A percentile compares a stretch with the other conserved stretches of the same genome.
phyloP scores from a whole-genome alignment of 2,329 filamentous ascomycete genomes.

The Ophiocordyceps unilateralis region DNA sequence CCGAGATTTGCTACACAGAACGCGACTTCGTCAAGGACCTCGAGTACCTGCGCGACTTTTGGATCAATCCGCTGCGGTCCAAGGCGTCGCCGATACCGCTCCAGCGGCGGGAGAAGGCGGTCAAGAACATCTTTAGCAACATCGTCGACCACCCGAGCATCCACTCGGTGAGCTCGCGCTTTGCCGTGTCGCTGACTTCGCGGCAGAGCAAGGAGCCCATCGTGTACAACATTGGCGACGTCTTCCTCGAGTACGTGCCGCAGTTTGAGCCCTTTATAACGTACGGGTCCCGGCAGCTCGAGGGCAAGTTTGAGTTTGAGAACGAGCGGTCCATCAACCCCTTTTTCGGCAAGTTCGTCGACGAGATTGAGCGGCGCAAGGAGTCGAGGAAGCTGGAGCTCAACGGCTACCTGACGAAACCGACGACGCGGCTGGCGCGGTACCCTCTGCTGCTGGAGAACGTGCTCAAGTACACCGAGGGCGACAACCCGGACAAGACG shows the following conservation, averaged over 20 bases:
- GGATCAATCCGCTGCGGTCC: conserved; percentile 81
- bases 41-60: conserved; percentile 95
- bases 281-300: conserved; percentile 89
- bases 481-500: conserved; percentile 74
- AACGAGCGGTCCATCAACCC: conserved; percentile 81
- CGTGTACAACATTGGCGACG: conserved; percentile 78
- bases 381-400: conserved; percentile 93
- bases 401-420: conserved; percentile 95
- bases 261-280: conserved; percentile 92
- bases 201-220: conserved; percentile 83
- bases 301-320: conserved; percentile 96
- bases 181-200: conserved; percentile 76
- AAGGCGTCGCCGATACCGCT: conserved; percentile 77
- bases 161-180: conserved; percentile 73
- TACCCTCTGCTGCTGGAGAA: conserved; percentile 87
- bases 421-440: conserved; percentile 82
- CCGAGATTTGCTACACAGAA: conserved; percentile 96
- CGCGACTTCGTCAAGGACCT: conserved; percentile 97
- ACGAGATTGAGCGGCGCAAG: conserved; percentile 89
- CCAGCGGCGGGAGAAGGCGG: conserved; percentile 73
- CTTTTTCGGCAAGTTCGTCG: conserved; percentile 77
- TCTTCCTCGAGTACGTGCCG: conserved; percentile 82
- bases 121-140: conserved; percentile 89
- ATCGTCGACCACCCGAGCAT: conserved; percentile 71
- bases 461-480: conserved; percentile 78